Conservation (phyloP, 2,329 filamentous ascomycete species). For the Sporothrix inflata region DNA sequence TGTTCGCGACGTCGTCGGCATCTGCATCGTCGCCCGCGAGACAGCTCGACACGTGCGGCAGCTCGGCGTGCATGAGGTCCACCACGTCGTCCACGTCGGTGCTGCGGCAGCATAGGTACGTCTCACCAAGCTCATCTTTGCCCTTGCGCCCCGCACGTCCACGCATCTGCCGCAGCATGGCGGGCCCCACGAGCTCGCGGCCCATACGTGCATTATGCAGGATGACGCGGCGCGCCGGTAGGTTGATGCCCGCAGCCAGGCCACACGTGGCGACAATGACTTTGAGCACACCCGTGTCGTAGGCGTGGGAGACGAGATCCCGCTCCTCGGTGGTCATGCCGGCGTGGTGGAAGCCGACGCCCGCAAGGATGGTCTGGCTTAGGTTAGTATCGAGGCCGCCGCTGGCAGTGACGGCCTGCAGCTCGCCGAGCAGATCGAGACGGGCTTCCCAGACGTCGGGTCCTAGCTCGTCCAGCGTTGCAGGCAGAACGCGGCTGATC, state of each 20-base stretch:
- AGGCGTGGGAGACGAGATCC: constrained; percentile 70
- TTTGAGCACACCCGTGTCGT: constrained; percentile 68
- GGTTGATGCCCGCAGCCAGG: constrained; percentile 80
- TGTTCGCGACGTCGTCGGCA: constrained; percentile 52
- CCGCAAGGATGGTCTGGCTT: constrained; percentile 64
- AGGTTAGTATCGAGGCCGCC: constrained; percentile 69
- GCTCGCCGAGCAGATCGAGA: constrained; percentile 65
- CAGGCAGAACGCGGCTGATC: constrained; percentile 68
- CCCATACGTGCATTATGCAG: constrained; percentile 77
- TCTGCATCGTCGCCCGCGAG: constrained; percentile 42
- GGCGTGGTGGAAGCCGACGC: constrained; percentile 74
- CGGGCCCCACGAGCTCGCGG: constrained; percentile 73
- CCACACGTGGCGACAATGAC: constrained; percentile 78
- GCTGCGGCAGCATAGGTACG: constrained; percentile 73
- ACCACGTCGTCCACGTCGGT: constrained; percentile 70
- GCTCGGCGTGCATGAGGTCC: constrained; percentile 71
- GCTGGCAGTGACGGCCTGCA: constrained; percentile 59
- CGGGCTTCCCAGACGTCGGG: constrained; percentile 58
- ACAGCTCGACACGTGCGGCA: constrained; percentile 71
- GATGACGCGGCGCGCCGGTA: constrained; percentile 74
- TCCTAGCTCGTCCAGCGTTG: constrained; percentile 48
- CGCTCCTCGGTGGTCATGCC: constrained; percentile 76
- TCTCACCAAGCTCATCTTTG: constrained; percentile 77
- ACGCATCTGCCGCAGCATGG: constrained; percentile 81
- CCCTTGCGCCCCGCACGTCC: constrained; percentile 77